Percentiles rank a stretch among this genome's conserved stretches.
Evolutionary conservation across 2,329 filamentous ascomycete species (phyloP).

Genomic region (Didymella glomerata): DNA sequence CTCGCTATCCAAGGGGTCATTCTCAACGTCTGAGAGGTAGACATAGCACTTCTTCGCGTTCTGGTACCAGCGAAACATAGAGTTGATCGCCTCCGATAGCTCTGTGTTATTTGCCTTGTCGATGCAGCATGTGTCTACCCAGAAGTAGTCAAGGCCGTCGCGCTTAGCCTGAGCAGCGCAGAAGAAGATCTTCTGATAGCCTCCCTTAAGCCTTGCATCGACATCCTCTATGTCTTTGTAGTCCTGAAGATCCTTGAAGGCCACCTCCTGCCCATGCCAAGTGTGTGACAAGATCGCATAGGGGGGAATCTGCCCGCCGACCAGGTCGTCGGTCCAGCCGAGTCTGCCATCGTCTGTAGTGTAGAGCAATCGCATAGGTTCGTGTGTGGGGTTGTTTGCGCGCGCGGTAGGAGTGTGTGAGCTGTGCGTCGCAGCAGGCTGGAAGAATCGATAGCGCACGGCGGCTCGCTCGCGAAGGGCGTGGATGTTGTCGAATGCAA

Average conservation of each 20-base stretch:
- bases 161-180: constrained; percentile 1
- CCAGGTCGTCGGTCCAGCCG: not conserved
- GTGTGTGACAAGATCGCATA: constrained; percentile 2
- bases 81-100: constrained; percentile 3
- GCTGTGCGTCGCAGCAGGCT: not conserved
- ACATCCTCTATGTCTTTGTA: not conserved
- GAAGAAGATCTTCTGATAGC: constrained; percentile 3
- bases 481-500: not conserved
- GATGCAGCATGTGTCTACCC: constrained; percentile 7
- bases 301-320: not conserved
- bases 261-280: not conserved
- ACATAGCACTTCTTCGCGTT: not conserved
- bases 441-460: not conserved
- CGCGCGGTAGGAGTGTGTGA: not conserved
- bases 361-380: not conserved
- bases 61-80: constrained; percentile 5
- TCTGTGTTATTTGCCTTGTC: constrained; percentile 5
- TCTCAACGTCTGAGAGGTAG: constrained; percentile 3
- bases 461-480: not conserved
- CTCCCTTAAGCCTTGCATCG: not conserved
- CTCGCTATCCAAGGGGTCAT: not conserved
- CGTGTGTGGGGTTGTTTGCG: not conserved
- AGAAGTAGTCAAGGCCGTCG: not conserved
- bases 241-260: constrained; percentile 3
- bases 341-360: not conserved